Evolutionary conservation across 805 yeast species (phyloP), one percentile per base, ranked within the genome.

Genomic region (Wickerhamomyces pijperi): DNA sequence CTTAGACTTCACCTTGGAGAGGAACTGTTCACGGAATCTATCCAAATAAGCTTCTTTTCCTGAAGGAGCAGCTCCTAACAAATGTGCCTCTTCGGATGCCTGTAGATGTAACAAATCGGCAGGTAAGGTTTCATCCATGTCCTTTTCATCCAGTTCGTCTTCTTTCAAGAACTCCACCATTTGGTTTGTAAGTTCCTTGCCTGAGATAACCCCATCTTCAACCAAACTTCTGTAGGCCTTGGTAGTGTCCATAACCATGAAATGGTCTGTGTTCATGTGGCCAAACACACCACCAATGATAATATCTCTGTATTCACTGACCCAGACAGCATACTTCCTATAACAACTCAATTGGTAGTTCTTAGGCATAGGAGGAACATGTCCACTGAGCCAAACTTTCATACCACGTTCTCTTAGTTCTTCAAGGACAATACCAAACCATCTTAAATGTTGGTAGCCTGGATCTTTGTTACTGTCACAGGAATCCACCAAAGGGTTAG

Each of bases 231-330:
- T 66, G 63, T 82, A 78, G 1, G 92, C 84, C 46, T 73, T 71
- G 36, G 68, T 70, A 2, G 85, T 70, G 60, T 85, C 90, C 43
- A 81, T 63, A 0, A 94, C 86, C 35, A 82, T 68, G 55, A 82
- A 84, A 60, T 85, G 95, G 54, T 86, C 95, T 39, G 84, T 65
- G 58, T 85, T 85, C 95, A 85, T 85, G 55, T 85, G 95, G 0
- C 95, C 95, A 55, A 72, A 85, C 23, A 85, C 60, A 11, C 88
- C 86, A 16, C 95, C 95, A 45, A 86, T 66, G 20, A 85, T 81
- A 32, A 85, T 72, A 55, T 85, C 95, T 46, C 94, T 67, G 54
- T 80, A 85, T 54, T 84, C 95, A 50, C 83, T 75, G 28, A 77
- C 60, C 94, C 94, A 85, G n/a, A 77, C 68, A 19, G 82, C 72